Conservation (phyloP, 2,329 filamentous ascomycete genomes). For the Verticillium albo-atrum region DNA sequence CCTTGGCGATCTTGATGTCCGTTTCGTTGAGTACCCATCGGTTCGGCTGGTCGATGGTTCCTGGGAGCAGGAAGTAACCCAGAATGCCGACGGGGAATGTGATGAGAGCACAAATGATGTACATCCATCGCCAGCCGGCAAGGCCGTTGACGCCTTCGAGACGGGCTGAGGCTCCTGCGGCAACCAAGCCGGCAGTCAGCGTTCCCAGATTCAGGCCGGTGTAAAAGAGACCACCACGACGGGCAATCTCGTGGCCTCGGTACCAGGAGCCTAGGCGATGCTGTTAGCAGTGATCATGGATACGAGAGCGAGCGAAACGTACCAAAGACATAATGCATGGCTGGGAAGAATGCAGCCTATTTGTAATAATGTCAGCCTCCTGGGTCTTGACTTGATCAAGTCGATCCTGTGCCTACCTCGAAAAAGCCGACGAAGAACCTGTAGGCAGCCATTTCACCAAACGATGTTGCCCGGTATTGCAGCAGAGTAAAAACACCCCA, state of each 20-base stretch:
- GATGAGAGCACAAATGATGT: slow-evolving; percentile 47
- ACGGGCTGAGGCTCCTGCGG: slow-evolving; percentile 32
- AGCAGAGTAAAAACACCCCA: slow-evolving; percentile 56
- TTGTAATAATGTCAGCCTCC: not conserved
- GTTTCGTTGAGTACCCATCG: slow-evolving; percentile 34
- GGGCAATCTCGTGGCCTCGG: slow-evolving; percentile 38
- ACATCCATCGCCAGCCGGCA: slow-evolving; percentile 51
- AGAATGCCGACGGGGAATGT: slow-evolving; percentile 49
- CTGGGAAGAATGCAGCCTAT: slow-evolving; percentile 30
- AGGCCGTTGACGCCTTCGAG: slow-evolving; percentile 39
- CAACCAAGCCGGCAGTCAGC: slow-evolving; percentile 46
- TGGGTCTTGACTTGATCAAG: not conserved
- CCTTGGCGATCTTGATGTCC: slow-evolving; percentile 38
- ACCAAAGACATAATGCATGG: slow-evolving; percentile 33
- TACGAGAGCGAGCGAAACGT: not conserved
- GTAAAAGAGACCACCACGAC: slow-evolving; percentile 46
- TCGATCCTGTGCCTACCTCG: slow-evolving; percentile 21
- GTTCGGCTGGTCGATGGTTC: slow-evolving; percentile 42
- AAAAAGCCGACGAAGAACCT: slow-evolving; percentile 51
- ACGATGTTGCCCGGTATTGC: slow-evolving; percentile 44
- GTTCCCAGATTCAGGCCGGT: slow-evolving; percentile 46
- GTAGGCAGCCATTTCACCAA: slow-evolving; percentile 47
- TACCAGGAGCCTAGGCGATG: slow-evolving; percentile 41
- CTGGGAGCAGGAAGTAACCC: slow-evolving; percentile 46
- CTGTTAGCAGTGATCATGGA: not conserved